A percentile compares a stretch with the other conserved stretches of the same genome.
Evolutionary conservation across 192 early-diverging fungal genomes (phyloP).

Genomic region (Kickxella alabastrina): DNA sequence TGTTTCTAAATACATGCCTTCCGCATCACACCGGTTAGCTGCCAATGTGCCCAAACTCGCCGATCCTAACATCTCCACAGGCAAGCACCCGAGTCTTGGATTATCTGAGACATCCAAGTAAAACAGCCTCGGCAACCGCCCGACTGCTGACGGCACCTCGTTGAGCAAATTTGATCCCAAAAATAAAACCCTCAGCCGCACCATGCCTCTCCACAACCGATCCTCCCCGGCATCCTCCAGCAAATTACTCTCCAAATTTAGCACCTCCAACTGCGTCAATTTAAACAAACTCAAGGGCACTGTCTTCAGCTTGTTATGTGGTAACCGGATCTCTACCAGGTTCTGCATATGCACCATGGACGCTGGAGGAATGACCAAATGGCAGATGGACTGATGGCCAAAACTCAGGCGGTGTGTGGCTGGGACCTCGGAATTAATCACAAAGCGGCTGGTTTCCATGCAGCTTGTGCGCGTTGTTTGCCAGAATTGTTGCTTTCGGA

Average conservation of each 20-base stretch:
- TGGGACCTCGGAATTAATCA: constrained; percentile 31
- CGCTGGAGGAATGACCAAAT: constrained; percentile 20
- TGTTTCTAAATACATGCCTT: neutral
- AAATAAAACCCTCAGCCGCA: constrained; percentile 33
- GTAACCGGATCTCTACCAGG: constrained; percentile 42
- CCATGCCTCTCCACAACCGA: constrained; percentile 15
- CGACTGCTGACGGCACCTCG: constrained; percentile 28
- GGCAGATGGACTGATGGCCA: constrained; percentile 30
- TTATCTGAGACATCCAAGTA: constrained; percentile 45
- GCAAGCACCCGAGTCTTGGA: constrained; percentile 10
- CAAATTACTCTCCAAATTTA: constrained; percentile 38
- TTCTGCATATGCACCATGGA: constrained; percentile 12
- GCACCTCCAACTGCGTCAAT: constrained; percentile 37
- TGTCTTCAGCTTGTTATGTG: constrained; percentile 33
- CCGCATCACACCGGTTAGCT: constrained; percentile 20
- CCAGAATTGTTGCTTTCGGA: neutral
- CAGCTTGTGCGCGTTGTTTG: neutral
- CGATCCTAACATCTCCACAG: constrained; percentile 24
- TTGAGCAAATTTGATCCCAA: constrained; percentile 28
- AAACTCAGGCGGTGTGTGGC: constrained; percentile 43
- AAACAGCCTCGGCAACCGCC: constrained; percentile 34
- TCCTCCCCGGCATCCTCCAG: constrained; percentile 13
- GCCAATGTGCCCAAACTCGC: constrained; percentile 30
- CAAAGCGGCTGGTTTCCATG: neutral
- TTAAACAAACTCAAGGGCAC: constrained; percentile 32